phyloP scores from a whole-genome alignment of 1,284 basidiomycete genomes.

The Pseudozyma thailandica region DNA sequence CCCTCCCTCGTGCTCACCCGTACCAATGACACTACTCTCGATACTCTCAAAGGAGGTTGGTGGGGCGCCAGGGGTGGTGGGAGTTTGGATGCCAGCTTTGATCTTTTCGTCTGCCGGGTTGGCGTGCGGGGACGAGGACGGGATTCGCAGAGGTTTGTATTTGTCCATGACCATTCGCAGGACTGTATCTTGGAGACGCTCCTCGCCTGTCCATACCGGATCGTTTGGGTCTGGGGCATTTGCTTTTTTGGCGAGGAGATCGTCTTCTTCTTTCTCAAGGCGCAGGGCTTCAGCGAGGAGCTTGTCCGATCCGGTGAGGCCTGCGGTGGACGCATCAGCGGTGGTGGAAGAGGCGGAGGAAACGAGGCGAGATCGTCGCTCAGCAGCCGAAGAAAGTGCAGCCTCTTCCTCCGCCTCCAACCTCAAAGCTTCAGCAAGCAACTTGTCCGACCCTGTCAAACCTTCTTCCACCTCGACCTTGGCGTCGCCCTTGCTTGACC shows the following conservation, averaged over 20 bases:
- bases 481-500: too few species aligned
- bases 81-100: constrained; percentile 32
- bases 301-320: constrained; percentile 29
- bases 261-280: constrained; percentile 25
- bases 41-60: background rate
- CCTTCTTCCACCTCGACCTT: too few species aligned
- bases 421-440: too few species aligned
- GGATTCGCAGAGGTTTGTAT: constrained; percentile 57
- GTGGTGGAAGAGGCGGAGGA: too few species aligned
- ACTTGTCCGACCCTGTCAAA: too few species aligned
- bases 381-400: too few species aligned
- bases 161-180: constrained; percentile 65
- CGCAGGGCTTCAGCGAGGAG: constrained; percentile 24
- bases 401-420: too few species aligned
- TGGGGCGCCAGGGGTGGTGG: constrained; percentile 8
- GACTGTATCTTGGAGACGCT: constrained; percentile 57
- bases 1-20: constrained; percentile 34
- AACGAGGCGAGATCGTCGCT: too few species aligned
- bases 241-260: background rate
- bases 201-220: constrained; percentile 59
- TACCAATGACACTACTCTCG: background rate
- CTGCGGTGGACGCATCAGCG: background rate
- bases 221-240: constrained; percentile 33
- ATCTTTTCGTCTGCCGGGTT: constrained; percentile 52
- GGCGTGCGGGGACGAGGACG: background rate